phyloP scores from a whole-genome alignment of 2,329 filamentous ascomycete genomes.

The Chrysosporium keratinophilum region DNA sequence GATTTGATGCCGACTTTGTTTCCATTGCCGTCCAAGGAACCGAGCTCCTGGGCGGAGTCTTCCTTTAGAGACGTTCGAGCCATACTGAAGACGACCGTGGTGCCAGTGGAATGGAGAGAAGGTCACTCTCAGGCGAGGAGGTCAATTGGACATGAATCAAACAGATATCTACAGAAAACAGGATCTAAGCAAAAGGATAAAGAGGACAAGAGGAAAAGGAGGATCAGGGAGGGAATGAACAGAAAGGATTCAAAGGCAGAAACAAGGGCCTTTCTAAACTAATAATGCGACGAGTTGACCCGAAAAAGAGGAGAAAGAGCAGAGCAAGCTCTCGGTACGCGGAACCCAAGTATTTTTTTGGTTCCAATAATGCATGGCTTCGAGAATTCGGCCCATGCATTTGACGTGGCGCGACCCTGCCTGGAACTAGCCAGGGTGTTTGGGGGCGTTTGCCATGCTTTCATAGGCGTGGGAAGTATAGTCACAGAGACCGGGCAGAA shows the following conservation, averaged over 20 bases:
- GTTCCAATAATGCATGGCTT: not conserved
- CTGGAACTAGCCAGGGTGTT: not conserved
- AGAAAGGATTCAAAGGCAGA: not conserved
- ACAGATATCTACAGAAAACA: not conserved
- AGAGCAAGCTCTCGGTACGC: constrained; percentile 1
- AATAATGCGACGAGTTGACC: not conserved
- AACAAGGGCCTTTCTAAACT: not conserved
- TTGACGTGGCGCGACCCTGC: constrained; percentile 5
- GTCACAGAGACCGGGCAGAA: not conserved
- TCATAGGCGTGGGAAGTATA: not conserved
- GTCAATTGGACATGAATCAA: constrained; percentile 4
- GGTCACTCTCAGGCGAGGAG: not conserved
- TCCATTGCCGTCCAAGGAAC: constrained; percentile 7
- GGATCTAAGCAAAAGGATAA: not conserved
- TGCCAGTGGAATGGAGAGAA: not conserved
- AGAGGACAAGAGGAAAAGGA: not conserved
- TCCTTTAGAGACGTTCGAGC: not conserved
- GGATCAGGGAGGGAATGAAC: not conserved
- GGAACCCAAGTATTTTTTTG: not conserved
- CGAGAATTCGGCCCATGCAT: constrained; percentile 2
- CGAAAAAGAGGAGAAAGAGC: not conserved
- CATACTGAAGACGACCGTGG: not conserved
- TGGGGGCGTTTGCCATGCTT: constrained; percentile 8
- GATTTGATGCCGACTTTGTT: constrained; percentile 3
- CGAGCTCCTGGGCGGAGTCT: constrained; percentile 7